A percentile compares a stretch with the other conserved stretches of the same genome.
Evolutionary conservation across 805 yeast species (phyloP).

Genomic region (Kuraishia molischiana): DNA sequence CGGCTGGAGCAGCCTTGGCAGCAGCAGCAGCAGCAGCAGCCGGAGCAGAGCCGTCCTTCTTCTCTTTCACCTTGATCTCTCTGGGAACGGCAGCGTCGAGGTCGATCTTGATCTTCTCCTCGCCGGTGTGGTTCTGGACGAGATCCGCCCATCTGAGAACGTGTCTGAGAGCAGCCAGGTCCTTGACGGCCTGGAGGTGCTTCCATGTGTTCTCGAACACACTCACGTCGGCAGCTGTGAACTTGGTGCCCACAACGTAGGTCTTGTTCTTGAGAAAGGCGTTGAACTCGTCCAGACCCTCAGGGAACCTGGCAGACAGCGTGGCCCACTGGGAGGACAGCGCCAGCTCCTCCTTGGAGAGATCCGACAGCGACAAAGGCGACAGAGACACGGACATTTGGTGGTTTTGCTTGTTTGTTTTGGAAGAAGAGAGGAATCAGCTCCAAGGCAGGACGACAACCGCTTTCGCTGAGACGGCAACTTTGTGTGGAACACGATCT

Average conservation of each 20-base stretch:
- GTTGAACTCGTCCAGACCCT: slow-evolving; percentile 49
- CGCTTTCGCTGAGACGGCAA: too few relatives aligned
- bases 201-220: slow-evolving; percentile 57
- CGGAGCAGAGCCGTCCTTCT: slow-evolving; percentile 15
- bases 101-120: slow-evolving; percentile 47
- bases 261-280: slow-evolving; percentile 59
- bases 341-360: slow-evolving; percentile 36
- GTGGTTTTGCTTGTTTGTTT: too few relatives aligned
- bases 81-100: slow-evolving; percentile 58
- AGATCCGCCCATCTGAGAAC: slow-evolving; percentile 88
- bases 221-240: slow-evolving; percentile 61
- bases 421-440: too few relatives aligned
- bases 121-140: slow-evolving; percentile 54
- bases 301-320: slow-evolving; percentile 54
- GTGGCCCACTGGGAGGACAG: slow-evolving; percentile 73
- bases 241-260: slow-evolving; percentile 57
- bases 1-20: slow-evolving; percentile 9
- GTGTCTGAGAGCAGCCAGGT: slow-evolving; percentile 65
- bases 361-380: slow-evolving; percentile 7
- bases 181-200: slow-evolving; percentile 24
- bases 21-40: slow-evolving; percentile 9
- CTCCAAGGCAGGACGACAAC: too few relatives aligned
- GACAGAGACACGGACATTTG: neutral
- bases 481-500: too few relatives aligned
- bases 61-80: slow-evolving; percentile 26